These are phyloP conservation scores for Posidonia oceanica DNA, from an alignment of 116 monocot genomes.

Conservation along the genomic window DNA sequence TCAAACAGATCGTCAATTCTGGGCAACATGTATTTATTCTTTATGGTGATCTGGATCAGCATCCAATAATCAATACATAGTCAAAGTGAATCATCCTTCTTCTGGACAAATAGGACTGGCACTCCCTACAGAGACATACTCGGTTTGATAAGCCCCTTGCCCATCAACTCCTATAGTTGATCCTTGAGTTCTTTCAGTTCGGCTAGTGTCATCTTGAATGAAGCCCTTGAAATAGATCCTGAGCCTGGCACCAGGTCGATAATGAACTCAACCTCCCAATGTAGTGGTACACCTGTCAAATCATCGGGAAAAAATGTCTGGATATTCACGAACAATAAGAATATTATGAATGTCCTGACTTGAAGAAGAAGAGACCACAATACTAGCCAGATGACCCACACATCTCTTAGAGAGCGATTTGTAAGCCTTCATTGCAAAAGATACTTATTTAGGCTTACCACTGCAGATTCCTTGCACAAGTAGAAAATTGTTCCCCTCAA, in stretches of 20 bases:
- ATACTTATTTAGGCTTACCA: too few species aligned
- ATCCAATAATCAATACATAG: not conserved
- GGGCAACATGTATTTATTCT: not conserved
- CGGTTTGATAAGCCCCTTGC: not conserved
- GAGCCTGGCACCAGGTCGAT: not conserved
- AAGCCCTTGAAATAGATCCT: not conserved
- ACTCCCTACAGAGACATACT: not conserved
- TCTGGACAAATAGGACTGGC: not conserved
- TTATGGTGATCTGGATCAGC: not conserved
- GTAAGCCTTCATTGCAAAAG: too few species aligned
- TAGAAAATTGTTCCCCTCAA: too few species aligned
- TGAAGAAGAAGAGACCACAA: too few species aligned
- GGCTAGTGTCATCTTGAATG: not conserved
- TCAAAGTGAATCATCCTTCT: not conserved
- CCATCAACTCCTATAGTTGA: not conserved
- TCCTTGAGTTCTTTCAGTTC: not conserved
- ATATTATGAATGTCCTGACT: too few species aligned
- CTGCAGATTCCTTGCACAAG: too few species aligned
- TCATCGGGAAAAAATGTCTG: too few species aligned
- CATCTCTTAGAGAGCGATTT: too few species aligned
- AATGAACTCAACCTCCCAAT: not conserved
- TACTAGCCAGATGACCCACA: too few species aligned
- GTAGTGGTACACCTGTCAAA: too few species aligned
- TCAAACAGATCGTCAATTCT: not conserved
- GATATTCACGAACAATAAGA: too few species aligned